Evolutionary conservation across 2,329 filamentous ascomycete genomes (phyloP), one percentile per base, ranked within the genome.

Genomic region (Penicillium brevicompactum): DNA sequence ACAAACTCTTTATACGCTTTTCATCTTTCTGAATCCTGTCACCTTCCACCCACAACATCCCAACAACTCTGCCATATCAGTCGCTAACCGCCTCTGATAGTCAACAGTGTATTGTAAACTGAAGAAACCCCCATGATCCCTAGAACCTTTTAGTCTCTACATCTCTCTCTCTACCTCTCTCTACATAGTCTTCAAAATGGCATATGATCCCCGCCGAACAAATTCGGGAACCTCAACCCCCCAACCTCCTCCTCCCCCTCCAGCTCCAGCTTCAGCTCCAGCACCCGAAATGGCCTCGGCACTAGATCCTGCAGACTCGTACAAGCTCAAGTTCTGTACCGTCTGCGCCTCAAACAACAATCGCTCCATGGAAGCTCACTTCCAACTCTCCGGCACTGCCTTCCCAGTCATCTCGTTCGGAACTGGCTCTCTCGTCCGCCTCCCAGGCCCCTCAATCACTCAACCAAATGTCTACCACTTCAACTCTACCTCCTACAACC

Each of bases 301-400:
- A 42, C 38, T 56, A 46, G 46, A 59, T 50, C 54, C 62, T 24
- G 38, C 83, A 24, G 79, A 78, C n/a, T 84, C 82, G 49, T 96
- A 87, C 82, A 96, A 94, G 76, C 84, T 99, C 59, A 95, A 90
- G 71, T 97, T 97, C 76, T 97, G 92, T 80, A 97, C 94, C 2
- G 93, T 99, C n/a, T 99, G 94, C 76, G 94, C 94, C 7, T 96
- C 92, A 69, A 99, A 99, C 69, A 92, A 99, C 75, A 99, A 99
- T 71, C 87, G 94, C 86, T 96, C 91, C n/a, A 97, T 99, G 94
- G 94, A 97, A 82, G 93, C 93, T n/a, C 94, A 99, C 75, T 85
- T 97, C 27, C 90, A 91, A 60, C 87, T 99, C 32, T 91, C 94
- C 4, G 84, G 89, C 57, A 94, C 92, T 46, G 79, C 87, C 46